Conservation (phyloP, 768 basidiomycete species). For the Xerocomellus chrysenteron region DNA sequence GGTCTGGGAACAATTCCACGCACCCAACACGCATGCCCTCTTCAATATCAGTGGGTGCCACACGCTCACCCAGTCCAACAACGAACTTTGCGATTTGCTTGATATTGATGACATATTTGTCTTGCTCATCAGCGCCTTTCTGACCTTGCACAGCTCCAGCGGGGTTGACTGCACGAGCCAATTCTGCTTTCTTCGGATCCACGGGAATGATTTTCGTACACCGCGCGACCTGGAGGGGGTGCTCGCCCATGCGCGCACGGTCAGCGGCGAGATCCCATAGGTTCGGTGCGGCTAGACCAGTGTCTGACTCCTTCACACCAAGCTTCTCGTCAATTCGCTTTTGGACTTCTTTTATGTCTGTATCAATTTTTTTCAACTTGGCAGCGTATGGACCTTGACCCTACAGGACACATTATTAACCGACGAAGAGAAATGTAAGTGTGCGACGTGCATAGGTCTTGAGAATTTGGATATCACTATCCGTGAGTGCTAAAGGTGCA, state of each 20-base stretch:
- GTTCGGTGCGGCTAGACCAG: constrained; percentile 94
- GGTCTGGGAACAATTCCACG: constrained; percentile 26
- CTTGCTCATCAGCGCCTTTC: constrained; percentile 98
- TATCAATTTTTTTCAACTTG: constrained; percentile 83
- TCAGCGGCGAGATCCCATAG: constrained; percentile 97
- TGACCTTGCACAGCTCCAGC: constrained; percentile 77
- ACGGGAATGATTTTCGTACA: constrained; percentile 97
- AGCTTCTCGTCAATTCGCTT: constrained; percentile 98
- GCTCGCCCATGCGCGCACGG: constrained; percentile 86
- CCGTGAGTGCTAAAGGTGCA: constrained; percentile 73
- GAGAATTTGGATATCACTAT: constrained; percentile 97
- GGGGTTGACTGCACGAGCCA: constrained; percentile 77
- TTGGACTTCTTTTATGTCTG: constrained; percentile 93
- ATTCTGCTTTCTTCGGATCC: constrained; percentile 71
- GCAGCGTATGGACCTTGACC: constrained; percentile 97
- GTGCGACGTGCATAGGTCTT: constrained; percentile 83
- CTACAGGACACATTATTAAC: constrained; percentile 39
- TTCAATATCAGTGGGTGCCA: constrained; percentile 97
- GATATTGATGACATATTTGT: constrained; percentile 99
- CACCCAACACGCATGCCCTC: constrained; percentile 99
- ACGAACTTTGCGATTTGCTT: constrained; percentile 99
- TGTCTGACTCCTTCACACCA: constrained; percentile 98
- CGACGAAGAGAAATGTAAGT: background rate
- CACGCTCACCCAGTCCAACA: constrained; percentile 93
- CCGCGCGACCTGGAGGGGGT: constrained; percentile 93